phyloP scores from a whole-genome alignment of 495 filamentous ascomycete genomes.

The Baudoinia panamericana region DNA sequence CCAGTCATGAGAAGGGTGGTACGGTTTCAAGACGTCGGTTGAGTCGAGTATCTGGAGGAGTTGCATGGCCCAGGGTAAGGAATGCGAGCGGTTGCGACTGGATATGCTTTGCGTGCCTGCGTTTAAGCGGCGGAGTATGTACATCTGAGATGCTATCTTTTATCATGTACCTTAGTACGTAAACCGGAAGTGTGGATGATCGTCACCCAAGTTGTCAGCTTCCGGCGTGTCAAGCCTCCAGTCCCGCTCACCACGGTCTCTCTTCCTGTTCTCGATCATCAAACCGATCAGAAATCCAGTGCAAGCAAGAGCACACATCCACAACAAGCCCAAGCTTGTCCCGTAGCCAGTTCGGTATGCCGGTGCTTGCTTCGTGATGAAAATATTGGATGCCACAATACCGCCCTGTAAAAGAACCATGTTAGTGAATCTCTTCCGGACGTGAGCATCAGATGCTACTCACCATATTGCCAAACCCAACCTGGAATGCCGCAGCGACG shows the following conservation, averaged over 20 bases:
- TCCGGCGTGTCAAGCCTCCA: slow-evolving; percentile 37
- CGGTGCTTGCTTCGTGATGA: slow-evolving; percentile 29
- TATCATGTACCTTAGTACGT: slow-evolving; percentile 36
- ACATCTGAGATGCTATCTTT: too few species aligned
- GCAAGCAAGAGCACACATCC: slow-evolving; percentile 34
- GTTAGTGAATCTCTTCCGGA: not conserved
- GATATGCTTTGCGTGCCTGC: not conserved
- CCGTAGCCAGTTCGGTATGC: slow-evolving; percentile 30
- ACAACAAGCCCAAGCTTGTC: slow-evolving; percentile 33
- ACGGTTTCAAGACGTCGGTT: slow-evolving; percentile 2
- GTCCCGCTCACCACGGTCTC: slow-evolving; percentile 41
- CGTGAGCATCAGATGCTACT: slow-evolving; percentile 28
- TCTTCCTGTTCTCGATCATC: slow-evolving; percentile 23
- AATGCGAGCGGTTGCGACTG: not conserved
- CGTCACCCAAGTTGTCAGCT: slow-evolving; percentile 45
- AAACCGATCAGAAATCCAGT: slow-evolving; percentile 34
- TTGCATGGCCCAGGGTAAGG: not conserved
- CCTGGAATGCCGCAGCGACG: slow-evolving; percentile 35
- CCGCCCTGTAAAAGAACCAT: not conserved
- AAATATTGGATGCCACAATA: slow-evolving; percentile 29
- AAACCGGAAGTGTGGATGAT: slow-evolving; percentile 45
- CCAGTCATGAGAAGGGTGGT: not conserved
- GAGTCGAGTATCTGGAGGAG: not conserved
- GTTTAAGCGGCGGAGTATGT: too few species aligned
- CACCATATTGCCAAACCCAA: slow-evolving; percentile 36